phyloP scores from a whole-genome alignment of 306 rosid species.

The Corylus avellana region DNA sequence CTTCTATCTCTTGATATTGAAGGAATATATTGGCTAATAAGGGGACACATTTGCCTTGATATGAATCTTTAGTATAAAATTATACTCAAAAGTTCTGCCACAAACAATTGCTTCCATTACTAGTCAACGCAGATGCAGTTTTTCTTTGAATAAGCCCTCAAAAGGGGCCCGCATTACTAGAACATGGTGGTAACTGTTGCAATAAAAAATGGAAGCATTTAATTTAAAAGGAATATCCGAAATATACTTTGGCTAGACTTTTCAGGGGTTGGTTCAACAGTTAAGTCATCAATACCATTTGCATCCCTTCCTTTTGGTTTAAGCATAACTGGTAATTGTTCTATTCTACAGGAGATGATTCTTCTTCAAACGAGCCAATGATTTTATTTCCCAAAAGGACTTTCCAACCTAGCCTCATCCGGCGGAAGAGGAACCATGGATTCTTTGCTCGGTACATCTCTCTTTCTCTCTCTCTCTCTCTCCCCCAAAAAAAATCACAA shows the following conservation, averaged over 20 bases:
- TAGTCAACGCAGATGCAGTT: neutral
- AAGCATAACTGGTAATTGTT: neutral
- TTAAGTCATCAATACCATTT: neutral
- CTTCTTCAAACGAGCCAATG: constrained; percentile 72
- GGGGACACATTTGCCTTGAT: neutral
- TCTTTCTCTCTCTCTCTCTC: constrained; percentile 24
- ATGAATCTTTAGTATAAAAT: neutral
- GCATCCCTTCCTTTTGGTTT: neutral
- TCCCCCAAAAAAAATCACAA: neutral
- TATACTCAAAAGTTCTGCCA: neutral
- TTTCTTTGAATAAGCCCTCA: neutral
- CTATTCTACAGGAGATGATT: constrained; percentile 46
- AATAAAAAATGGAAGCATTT: neutral
- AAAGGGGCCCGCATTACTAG: constrained; percentile 3
- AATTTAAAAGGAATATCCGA: neutral
- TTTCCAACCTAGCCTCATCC: constrained; percentile 82
- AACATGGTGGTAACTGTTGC: neutral
- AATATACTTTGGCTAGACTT: neutral
- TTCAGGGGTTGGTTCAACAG: neutral
- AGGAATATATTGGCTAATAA: neutral
- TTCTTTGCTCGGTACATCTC: constrained; percentile 77
- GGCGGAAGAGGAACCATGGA: constrained; percentile 90
- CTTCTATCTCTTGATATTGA: neutral
- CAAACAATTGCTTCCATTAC: neutral
- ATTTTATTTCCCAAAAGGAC: constrained; percentile 81